A percentile compares a stretch with the other conserved stretches of the same genome.
Conservation (phyloP, 768 basidiomycete species). For the Tubosaeta brunneosetosa region DNA sequence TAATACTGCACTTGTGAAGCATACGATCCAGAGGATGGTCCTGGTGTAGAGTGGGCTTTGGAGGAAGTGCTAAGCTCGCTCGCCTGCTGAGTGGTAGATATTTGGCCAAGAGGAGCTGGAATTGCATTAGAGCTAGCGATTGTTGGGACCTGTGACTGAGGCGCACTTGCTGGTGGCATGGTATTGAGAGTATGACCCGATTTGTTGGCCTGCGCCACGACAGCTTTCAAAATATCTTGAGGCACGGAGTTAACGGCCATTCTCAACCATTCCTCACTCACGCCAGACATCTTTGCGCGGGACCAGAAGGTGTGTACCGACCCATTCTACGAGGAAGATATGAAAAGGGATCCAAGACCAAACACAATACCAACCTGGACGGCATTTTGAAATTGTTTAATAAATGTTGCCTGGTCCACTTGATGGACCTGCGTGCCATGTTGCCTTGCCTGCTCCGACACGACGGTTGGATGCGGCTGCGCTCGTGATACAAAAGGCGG, state of each 20-base stretch:
- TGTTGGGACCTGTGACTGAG: not conserved
- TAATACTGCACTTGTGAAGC: constrained; percentile 19
- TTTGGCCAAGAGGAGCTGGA: not conserved
- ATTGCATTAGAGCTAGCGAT: not conserved
- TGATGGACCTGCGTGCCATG: not conserved
- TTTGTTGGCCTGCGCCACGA: constrained; percentile 4
- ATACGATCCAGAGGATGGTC: constrained; percentile 3
- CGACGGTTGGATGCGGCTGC: not conserved
- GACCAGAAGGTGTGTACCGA: constrained; percentile 6
- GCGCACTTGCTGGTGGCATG: not conserved
- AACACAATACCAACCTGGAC: constrained; percentile 16
- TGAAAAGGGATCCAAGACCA: constrained; percentile 2
- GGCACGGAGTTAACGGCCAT: constrained; percentile 18
- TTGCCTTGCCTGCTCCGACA: constrained; percentile 10
- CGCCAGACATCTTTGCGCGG: constrained; percentile 14
- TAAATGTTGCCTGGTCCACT: constrained; percentile 15
- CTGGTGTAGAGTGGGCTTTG: not conserved
- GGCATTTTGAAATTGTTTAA: constrained; percentile 18
- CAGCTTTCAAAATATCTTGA: constrained; percentile 8
- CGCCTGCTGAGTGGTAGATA: not conserved
- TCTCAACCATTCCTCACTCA: constrained; percentile 19
- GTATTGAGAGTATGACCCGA: not conserved
- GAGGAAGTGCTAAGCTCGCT: not conserved
- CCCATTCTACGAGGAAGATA: constrained; percentile 12
- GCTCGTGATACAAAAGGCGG: not conserved